These are phyloP conservation scores for Solanum chilense DNA, from an alignment of 257 asterid genomes.

Conservation along the genomic window DNA sequence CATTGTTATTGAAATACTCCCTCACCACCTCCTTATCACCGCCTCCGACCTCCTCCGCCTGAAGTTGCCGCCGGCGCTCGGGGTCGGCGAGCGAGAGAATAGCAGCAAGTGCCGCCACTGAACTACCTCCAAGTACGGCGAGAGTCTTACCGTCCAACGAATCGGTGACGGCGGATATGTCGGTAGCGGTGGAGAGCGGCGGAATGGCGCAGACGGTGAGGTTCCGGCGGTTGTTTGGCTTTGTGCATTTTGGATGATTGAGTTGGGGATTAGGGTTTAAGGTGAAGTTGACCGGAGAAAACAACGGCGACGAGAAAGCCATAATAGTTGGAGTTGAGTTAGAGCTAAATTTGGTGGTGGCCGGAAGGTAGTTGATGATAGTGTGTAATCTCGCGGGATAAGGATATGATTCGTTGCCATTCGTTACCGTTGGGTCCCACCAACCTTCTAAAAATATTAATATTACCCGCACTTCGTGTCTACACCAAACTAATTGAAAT, in stretches of 20 bases:
- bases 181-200: slow-evolving; percentile 45
- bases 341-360: slow-evolving; percentile 1
- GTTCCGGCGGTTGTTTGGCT: slow-evolving; percentile 9
- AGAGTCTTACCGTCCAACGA: slow-evolving; percentile 51
- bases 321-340: slow-evolving; percentile 6
- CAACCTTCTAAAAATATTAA: background rate
- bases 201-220: slow-evolving; percentile 46
- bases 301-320: slow-evolving; percentile 42
- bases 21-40: slow-evolving; percentile 90
- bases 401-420: slow-evolving; percentile 40
- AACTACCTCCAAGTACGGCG: slow-evolving; percentile 64
- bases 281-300: slow-evolving; percentile 31
- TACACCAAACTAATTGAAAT: fast-evolving
- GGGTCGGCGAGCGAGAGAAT: slow-evolving; percentile 71
- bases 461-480: too few relatives aligned
- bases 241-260: slow-evolving; percentile 12
- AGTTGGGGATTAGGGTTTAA: slow-evolving; percentile 11
- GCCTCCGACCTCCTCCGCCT: slow-evolving; percentile 92
- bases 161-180: slow-evolving; percentile 29
- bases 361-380: slow-evolving; percentile 23
- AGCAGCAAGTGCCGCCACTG: slow-evolving; percentile 70
- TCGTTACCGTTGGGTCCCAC: slow-evolving; percentile 16
- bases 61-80: slow-evolving; percentile 67
- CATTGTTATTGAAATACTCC: slow-evolving; percentile 87
- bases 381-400: slow-evolving; percentile 31